These are phyloP conservation scores for Solanum commersonii DNA, from an alignment of 257 asterid species.

Conservation along the genomic window DNA sequence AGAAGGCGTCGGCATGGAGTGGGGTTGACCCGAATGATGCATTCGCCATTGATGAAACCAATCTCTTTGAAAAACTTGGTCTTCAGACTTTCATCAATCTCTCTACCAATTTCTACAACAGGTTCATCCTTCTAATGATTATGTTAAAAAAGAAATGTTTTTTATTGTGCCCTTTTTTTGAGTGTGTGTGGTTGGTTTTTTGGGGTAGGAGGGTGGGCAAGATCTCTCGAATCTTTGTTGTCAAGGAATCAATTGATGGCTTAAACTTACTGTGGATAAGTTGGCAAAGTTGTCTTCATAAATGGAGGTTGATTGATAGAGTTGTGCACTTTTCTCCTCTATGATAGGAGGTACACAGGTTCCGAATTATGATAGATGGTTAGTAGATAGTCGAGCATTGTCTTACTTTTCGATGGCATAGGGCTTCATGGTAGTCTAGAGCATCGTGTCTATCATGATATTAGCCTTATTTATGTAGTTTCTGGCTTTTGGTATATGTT, in stretches of 20 bases:
- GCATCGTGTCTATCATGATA: background rate
- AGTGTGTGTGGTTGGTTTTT: background rate
- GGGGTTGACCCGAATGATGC: constrained; percentile 62
- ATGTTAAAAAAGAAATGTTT: background rate
- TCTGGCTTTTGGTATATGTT: background rate
- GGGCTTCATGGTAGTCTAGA: background rate
- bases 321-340: background rate
- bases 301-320: background rate
- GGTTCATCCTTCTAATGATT: constrained; percentile 18
- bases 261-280: background rate
- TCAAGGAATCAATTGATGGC: background rate
- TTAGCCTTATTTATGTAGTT: background rate
- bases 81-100: constrained; percentile 71
- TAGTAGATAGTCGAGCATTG: background rate
- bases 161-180: background rate
- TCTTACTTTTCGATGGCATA: background rate
- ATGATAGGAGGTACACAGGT: background rate
- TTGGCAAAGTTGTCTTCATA: background rate
- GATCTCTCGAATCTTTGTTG: background rate
- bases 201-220: background rate
- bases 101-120: constrained; percentile 80
- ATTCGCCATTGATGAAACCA: constrained; percentile 65
- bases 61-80: constrained; percentile 76
- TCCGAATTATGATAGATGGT: background rate
- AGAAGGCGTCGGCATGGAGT: constrained; percentile 93